Percentiles rank a stretch among this genome's conserved stretches.
Evolutionary conservation across 352 stramenopile genomes (phyloP).

Genomic region (Peronospora tabacina): DNA sequence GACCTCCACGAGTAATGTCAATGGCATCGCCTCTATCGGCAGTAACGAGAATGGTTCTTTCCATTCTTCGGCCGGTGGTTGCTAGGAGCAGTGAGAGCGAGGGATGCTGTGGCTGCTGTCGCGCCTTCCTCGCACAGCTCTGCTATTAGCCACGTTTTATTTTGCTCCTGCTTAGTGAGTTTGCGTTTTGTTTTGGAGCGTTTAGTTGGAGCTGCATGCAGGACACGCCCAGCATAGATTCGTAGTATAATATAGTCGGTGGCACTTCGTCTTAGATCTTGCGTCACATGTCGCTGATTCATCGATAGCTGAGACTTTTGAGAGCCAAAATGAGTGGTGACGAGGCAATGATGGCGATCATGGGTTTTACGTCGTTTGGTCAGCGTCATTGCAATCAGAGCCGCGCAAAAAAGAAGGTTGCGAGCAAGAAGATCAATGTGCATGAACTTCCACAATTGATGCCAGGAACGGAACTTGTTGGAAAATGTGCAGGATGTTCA

Average conservation of each 20-base stretch:
- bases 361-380: conserved; percentile 69
- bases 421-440: background rate
- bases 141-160: conserved; percentile 23
- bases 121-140: conserved; percentile 9
- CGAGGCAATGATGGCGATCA: conserved; percentile 29
- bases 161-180: conserved; percentile 33
- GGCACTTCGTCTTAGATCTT: conserved; percentile 10
- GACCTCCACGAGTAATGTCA: conserved; percentile 10
- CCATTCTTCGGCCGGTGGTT: conserved; percentile 16
- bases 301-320: conserved; percentile 1
- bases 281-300: background rate
- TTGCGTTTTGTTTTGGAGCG: conserved; percentile 30
- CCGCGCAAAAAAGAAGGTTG: background rate
- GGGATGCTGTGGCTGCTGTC: conserved; percentile 12
- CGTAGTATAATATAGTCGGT: conserved; percentile 44
- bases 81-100: conserved; percentile 11
- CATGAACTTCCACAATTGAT: conserved; percentile 26
- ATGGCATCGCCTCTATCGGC: conserved; percentile 5
- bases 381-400: conserved; percentile 7
- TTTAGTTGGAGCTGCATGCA: conserved; percentile 17
- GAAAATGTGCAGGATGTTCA: conserved; percentile 1
- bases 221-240: conserved; percentile 33
- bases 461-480: conserved; percentile 31
- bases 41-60: conserved; percentile 22
- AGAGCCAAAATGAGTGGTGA: conserved; percentile 24